Evolutionary conservation across 106 monocot species (phyloP), one percentile per base, ranked within the genome.

Genomic region (Acorus gramineus): DNA sequence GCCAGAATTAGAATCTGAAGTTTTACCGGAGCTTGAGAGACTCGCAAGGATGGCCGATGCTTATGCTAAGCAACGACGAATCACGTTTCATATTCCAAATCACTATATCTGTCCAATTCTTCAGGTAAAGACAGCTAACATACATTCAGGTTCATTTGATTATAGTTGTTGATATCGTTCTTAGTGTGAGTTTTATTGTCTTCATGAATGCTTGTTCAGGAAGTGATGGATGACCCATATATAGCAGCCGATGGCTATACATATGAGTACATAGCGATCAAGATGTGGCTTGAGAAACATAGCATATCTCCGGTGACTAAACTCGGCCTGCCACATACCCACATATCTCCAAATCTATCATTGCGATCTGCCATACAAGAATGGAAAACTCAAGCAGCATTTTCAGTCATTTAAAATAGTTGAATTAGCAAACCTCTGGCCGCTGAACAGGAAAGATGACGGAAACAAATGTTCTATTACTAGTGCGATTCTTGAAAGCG

Each of bases 201-300:
- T 28, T 28, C 28, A 28, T 28, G 28, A 28, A 28, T 28, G 44
- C 63, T 42, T 0, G 43, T 80, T 59, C 84, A 93, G 93, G 82
- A 81, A 62, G 52, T 85, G 73, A 93, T 89, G 93, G 80, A 80
- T 2, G 64, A 85, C 46, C 88, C 93, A 4, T 82, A 81, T 50
- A 71, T 89, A 61, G 88, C 88, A 45, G 85, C 78, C 50, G 93
- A 93, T 85, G 93, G 93, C 56, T 85, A 85, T 66, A 89, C 88
- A 14, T 89, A 93, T 46, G 88, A 93, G 64, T 59, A 74, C 45
- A 68, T 42, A 66, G 93, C 88, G 66, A 93, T 93, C 47, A 85
- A 70, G 74, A 71, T 74, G 64, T 93, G 93, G 93, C 76, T 93
- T 50, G 73, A 67, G n/a, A 89, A 76, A 66, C 64, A 88, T 50